Percentiles rank a stretch among this genome's conserved stretches.
Evolutionary conservation across 352 stramenopile species (phyloP).

Genomic region (Peronospora farinosa): DNA sequence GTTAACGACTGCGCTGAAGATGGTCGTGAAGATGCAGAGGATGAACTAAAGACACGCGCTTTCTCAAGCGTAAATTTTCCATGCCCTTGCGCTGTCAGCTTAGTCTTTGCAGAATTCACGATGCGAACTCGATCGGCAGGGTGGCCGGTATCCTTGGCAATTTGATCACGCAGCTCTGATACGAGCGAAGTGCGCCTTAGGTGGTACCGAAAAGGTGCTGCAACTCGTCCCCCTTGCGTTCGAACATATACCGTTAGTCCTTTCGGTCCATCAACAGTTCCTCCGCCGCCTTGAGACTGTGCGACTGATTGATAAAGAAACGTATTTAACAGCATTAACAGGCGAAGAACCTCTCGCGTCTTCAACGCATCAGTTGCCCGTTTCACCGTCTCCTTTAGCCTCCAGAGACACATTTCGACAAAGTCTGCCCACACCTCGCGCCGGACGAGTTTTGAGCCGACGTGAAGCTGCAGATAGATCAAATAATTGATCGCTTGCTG

Average conservation of each 20-base stretch:
- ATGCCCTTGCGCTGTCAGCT: constrained; percentile 59
- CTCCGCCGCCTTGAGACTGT: constrained; percentile 25
- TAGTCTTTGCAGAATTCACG: constrained; percentile 64
- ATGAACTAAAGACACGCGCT: constrained; percentile 42
- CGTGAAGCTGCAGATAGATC: constrained; percentile 64
- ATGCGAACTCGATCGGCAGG: constrained; percentile 57
- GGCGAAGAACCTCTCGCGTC: constrained; percentile 35
- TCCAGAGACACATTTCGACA: constrained; percentile 41
- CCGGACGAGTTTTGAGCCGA: constrained; percentile 61
- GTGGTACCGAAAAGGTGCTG: constrained; percentile 56
- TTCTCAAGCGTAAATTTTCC: constrained; percentile 67
- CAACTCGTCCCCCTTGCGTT: constrained; percentile 54
- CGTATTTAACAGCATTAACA: constrained; percentile 67
- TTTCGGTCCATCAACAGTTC: constrained; percentile 38
- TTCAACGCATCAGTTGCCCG: constrained; percentile 16
- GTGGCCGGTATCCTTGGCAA: constrained; percentile 59
- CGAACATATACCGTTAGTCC: constrained; percentile 63
- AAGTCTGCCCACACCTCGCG: constrained; percentile 67
- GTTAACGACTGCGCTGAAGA: constrained; percentile 24
- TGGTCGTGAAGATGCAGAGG: constrained; percentile 6
- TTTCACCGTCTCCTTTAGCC: constrained; percentile 36
- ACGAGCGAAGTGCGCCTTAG: constrained; percentile 53
- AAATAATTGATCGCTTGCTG: constrained; percentile 58
- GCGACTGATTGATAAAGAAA: constrained; percentile 65
- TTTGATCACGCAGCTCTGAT: constrained; percentile 51